These are phyloP conservation scores for Cadophora malorum DNA, from an alignment of 2,329 filamentous ascomycete species.

Conservation along the genomic window DNA sequence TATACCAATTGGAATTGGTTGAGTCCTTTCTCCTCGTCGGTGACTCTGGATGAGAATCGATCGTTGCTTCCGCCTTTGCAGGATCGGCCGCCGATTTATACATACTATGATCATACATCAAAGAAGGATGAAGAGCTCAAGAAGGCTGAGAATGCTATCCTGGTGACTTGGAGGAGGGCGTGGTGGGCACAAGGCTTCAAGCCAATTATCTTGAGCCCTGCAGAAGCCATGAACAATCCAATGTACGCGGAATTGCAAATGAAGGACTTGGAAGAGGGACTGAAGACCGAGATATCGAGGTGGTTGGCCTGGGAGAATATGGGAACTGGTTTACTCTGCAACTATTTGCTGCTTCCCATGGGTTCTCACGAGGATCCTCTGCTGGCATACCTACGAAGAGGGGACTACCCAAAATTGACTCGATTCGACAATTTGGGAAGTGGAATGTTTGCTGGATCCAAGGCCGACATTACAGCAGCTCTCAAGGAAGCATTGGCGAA, in stretches of 20 bases:
- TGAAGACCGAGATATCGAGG: constrained; percentile 76
- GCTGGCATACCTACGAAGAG: constrained; percentile 74
- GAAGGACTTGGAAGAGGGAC: constrained; percentile 61
- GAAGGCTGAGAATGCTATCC: constrained; percentile 77
- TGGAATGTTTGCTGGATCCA: constrained; percentile 75
- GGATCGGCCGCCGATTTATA: constrained; percentile 79
- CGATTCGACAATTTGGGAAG: constrained; percentile 75
- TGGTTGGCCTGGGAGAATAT: constrained; percentile 96
- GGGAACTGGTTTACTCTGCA: constrained; percentile 80
- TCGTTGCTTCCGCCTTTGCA: constrained; percentile 80
- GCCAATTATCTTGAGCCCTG: constrained; percentile 79
- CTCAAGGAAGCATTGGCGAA: constrained; percentile 66
- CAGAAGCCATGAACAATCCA: constrained; percentile 84
- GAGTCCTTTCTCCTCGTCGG: constrained; percentile 83
- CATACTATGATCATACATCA: constrained; percentile 79
- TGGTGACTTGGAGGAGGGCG: constrained; percentile 87
- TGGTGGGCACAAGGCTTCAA: constrained; percentile 96
- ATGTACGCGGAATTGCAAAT: constrained; percentile 74
- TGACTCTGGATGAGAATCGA: constrained; percentile 81
- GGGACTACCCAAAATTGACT: constrained; percentile 75
- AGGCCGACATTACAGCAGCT: constrained; percentile 65
- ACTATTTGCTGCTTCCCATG: constrained; percentile 87
- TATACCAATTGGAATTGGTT: constrained; percentile 90
- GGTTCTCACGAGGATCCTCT: constrained; percentile 74
- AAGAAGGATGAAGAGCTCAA: constrained; percentile 67